Base-by-base conservation (phyloP, 805 yeast species). In the Clavispora vitiphila region DNA sequence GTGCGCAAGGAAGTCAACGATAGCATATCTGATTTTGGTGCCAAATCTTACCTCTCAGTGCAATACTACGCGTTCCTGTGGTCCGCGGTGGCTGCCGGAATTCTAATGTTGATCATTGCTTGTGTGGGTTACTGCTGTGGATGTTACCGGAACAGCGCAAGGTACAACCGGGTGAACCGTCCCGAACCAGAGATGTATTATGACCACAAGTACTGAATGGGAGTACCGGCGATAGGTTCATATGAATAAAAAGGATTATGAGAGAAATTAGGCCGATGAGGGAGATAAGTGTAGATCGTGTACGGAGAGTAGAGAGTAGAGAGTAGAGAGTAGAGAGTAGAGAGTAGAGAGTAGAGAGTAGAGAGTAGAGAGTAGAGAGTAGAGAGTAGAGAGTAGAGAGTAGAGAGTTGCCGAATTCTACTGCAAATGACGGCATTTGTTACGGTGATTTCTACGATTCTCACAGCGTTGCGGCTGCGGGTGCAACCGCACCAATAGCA, bases 11-110 rank as follows among this genome's bases (percentile, higher is more conserved):
- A 74, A 40, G 69, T 86, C 64, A 78, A 82, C 51, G 62, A 77
- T 25, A 63, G 66, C 25, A 61, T 62, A 10, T 57, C 54, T 2
- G 57, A 58, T 2, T 80, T 68, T 51, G 95, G 95, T 12, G 71
- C 82, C 37, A 57, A 61, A 29, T 76, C 86, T 2, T 56, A 58
- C 27, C 54, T 86, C 38, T 75, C 78, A 25, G 62, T 65, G 15
- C 60, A 64, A 38, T 82, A 74, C 50, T 73, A 78, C 40, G 88
- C 79, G 2, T 61, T 81, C 35, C 64, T 78, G 8, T 86, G 91
- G 93, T 78, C 78, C 11, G 72, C 81, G 1, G 74, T 71, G 2
- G 81, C 60, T 12, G 78, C 79, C 8, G 58, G 65, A 8, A 49
- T 61, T n/a, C 43, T 65, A 9, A 55, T 65, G 22, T 42, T 60